A percentile compares a stretch with the other conserved stretches of the same genome.
These are phyloP conservation scores for Boletus coccyginus DNA, from an alignment of 768 basidiomycete species.

Conservation along the genomic window DNA sequence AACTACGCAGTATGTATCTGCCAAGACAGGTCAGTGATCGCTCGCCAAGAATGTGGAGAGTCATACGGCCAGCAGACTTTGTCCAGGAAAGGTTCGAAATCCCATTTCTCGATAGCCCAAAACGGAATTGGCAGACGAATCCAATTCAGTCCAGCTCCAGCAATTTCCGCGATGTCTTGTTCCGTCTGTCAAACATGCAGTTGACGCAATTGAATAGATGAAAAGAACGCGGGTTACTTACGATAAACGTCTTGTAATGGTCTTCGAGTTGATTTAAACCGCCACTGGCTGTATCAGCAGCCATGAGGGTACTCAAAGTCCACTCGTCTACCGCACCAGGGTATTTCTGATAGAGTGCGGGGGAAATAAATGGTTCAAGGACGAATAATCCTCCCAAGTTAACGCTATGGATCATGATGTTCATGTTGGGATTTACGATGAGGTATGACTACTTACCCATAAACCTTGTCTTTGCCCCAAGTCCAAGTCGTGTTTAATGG, in stretches of 20 bases:
- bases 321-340: constrained; percentile 59
- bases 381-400: constrained; percentile 77
- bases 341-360: constrained; percentile 61
- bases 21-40: background rate
- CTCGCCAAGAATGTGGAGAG: background rate
- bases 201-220: background rate
- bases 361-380: constrained; percentile 76
- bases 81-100: constrained; percentile 73
- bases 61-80: constrained; percentile 71
- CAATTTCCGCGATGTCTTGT: constrained; percentile 85
- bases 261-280: constrained; percentile 64
- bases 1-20: constrained; percentile 71
- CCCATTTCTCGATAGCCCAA: constrained; percentile 81
- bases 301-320: constrained; percentile 65
- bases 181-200: constrained; percentile 57
- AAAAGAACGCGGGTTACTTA: constrained; percentile 36
- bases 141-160: constrained; percentile 85
- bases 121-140: constrained; percentile 77
- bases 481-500: constrained; percentile 74
- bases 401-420: constrained; percentile 38
- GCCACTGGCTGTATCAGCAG: constrained; percentile 59
- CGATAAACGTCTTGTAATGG: constrained; percentile 83
- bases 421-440: background rate
- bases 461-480: constrained; percentile 59
- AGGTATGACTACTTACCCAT: constrained; percentile 44